Evolutionary conservation across 257 asterid genomes (phyloP).

Genomic region (Gentiana dahurica): DNA sequence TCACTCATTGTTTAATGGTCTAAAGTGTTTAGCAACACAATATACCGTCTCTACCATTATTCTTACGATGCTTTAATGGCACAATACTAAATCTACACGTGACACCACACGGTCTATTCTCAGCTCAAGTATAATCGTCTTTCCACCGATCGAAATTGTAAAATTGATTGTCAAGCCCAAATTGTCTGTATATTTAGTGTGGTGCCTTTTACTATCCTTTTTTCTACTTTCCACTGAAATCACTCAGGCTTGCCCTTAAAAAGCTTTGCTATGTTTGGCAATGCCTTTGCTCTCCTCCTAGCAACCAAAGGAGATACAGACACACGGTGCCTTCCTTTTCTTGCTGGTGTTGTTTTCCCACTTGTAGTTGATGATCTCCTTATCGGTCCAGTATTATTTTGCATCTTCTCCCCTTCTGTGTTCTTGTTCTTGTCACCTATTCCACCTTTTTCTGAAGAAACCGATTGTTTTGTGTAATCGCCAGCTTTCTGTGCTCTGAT

Average conservation of each 20-base stretch:
- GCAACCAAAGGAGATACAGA: slow-evolving; percentile 43
- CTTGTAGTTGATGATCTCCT: slow-evolving; percentile 32
- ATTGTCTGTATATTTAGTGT: no score
- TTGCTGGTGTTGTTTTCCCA: slow-evolving; percentile 28
- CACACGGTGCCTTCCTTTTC: slow-evolving; percentile 37
- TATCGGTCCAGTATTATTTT: slow-evolving; percentile 7
- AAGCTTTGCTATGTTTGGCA: slow-evolving; percentile 15
- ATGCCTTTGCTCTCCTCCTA: slow-evolving; percentile 52
- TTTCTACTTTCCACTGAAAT: no score
- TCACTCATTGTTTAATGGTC: no score
- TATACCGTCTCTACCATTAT: no score
- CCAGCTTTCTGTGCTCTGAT: slow-evolving; percentile 37
- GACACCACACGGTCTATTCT: no score
- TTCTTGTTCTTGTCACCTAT: slow-evolving; percentile 16
- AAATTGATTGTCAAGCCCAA: no score
- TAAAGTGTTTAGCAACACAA: no score
- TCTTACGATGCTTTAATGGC: no score
- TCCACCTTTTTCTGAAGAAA: slow-evolving; percentile 18
- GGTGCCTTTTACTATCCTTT: no score
- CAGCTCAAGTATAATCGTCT: no score
- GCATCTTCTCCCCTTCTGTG: slow-evolving; percentile 20
- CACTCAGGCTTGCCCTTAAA: slow-evolving; percentile 13
- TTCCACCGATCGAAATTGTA: no score
- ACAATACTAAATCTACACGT: no score
- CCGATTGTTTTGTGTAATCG: slow-evolving; percentile 27